These are phyloP conservation scores for Acer yangbiense DNA, from an alignment of 345 rosid species.

Conservation along the genomic window DNA sequence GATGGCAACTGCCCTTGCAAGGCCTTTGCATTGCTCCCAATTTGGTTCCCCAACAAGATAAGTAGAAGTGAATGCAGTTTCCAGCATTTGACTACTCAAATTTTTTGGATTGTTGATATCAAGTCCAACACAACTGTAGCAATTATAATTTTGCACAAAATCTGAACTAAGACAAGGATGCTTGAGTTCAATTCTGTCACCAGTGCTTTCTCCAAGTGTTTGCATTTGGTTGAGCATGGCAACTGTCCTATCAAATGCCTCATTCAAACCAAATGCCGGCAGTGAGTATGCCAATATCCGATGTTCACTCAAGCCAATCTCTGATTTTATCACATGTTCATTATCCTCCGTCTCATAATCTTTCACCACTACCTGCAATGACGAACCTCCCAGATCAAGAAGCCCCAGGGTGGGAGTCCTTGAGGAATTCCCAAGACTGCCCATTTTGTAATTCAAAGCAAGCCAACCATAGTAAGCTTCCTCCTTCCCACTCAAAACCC, in stretches of 20 bases:
- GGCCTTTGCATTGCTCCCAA: slow-evolving; percentile 51
- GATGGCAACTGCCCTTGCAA: slow-evolving; percentile 51
- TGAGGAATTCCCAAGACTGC: slow-evolving; percentile 40
- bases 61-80: slow-evolving; percentile 9
- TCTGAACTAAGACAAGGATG: slow-evolving; percentile 59
- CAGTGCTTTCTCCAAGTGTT: slow-evolving; percentile 7
- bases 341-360: slow-evolving; percentile 29
- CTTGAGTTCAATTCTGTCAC: slow-evolving; percentile 28
- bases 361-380: slow-evolving; percentile 59
- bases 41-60: slow-evolving; percentile 48
- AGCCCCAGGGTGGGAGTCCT: slow-evolving; percentile 46
- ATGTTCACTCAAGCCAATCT: slow-evolving; percentile 35
- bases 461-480: slow-evolving; percentile 76
- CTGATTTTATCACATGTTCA: slow-evolving; percentile 36
- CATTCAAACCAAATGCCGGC: slow-evolving; percentile 55
- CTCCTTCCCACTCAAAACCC: slow-evolving; percentile 60
- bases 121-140: slow-evolving; percentile 30
- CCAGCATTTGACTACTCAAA: slow-evolving; percentile 18
- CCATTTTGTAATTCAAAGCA: slow-evolving; percentile 59
- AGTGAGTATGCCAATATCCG: slow-evolving; percentile 47
- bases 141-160: slow-evolving; percentile 46
- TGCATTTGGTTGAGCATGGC: slow-evolving; percentile 35
- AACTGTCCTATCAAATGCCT: slow-evolving; percentile 60
- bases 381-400: slow-evolving; percentile 70
- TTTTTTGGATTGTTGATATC: slow-evolving; percentile 15